These are phyloP conservation scores for Ormosia semicastrata DNA, from an alignment of 306 rosid genomes.

Conservation along the genomic window DNA sequence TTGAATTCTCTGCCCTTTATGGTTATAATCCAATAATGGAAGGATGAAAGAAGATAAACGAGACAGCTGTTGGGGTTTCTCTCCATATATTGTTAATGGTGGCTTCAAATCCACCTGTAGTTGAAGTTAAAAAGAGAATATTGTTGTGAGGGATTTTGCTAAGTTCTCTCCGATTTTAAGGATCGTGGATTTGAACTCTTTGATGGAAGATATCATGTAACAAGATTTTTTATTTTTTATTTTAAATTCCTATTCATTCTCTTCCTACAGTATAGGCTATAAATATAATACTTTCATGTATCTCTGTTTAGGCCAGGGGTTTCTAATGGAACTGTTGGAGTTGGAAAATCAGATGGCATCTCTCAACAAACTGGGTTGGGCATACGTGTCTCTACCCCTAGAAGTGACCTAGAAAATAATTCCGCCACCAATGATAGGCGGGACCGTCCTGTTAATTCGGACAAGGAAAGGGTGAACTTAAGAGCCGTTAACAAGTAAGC, in stretches of 20 bases:
- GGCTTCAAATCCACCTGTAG: conserved; percentile 4
- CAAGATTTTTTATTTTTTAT: not conserved
- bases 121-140: not conserved
- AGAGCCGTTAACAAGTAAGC: conserved; percentile 75
- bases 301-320: conserved; percentile 56
- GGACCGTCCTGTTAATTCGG: conserved; percentile 69
- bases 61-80: not conserved
- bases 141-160: conserved; percentile 3
- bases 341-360: conserved; percentile 70
- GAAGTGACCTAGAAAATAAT: conserved; percentile 62
- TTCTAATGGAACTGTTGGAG: conserved; percentile 64
- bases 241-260: conserved; percentile 15
- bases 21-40: not conserved
- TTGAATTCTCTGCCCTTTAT: not conserved
- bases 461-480: conserved; percentile 75
- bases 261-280: conserved; percentile 23
- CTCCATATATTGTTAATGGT: not conserved
- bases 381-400: conserved; percentile 64
- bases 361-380: conserved; percentile 66
- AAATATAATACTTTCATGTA: conserved; percentile 20
- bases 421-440: conserved; percentile 60
- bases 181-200: not conserved
- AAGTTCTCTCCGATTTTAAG: conserved; percentile 20
- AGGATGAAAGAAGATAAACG: not conserved
- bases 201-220: conserved; percentile 13